Percentiles rank a stretch among this genome's conserved stretches.
Conservation (phyloP, 257 asterid genomes). For the Striga asiatica region DNA sequence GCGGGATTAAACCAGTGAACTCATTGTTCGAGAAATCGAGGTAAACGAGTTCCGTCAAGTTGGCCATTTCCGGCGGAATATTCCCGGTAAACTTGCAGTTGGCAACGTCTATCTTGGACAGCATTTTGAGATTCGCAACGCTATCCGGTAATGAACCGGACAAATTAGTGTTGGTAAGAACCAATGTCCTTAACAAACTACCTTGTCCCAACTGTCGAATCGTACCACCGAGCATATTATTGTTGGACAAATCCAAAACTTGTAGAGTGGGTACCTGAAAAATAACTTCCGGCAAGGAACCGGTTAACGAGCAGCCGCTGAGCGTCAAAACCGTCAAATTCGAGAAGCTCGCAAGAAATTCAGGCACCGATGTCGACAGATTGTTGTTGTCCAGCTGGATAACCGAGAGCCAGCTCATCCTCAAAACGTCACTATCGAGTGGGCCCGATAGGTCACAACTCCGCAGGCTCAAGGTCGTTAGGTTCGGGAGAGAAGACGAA, state of each 20-base stretch:
- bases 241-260: slow-evolving; percentile 25
- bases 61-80: slow-evolving; percentile 28
- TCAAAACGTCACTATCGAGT: slow-evolving; percentile 24
- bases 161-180: slow-evolving; percentile 27
- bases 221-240: slow-evolving; percentile 23
- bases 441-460: slow-evolving; percentile 32
- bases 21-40: slow-evolving; percentile 28
- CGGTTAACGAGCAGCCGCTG: slow-evolving; percentile 26
- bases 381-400: slow-evolving; percentile 30
- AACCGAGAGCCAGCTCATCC: slow-evolving; percentile 26
- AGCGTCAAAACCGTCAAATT: slow-evolving; percentile 30
- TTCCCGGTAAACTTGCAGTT: slow-evolving; percentile 34
- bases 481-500: slow-evolving; percentile 27
- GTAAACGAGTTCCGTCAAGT: slow-evolving; percentile 21
- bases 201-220: slow-evolving; percentile 20
- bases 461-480: slow-evolving; percentile 37
- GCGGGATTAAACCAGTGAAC: slow-evolving; percentile 34
- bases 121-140: slow-evolving; percentile 22
- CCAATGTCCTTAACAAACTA: slow-evolving; percentile 23
- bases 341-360: slow-evolving; percentile 19
- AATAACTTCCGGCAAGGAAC: slow-evolving; percentile 28
- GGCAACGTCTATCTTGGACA: slow-evolving; percentile 25
- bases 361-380: slow-evolving; percentile 24
- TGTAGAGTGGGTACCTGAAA: slow-evolving; percentile 26
- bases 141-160: slow-evolving; percentile 34